Evolutionary conservation across 805 yeast genomes (phyloP).

Genomic region (Cyberlindnera amylophila): DNA sequence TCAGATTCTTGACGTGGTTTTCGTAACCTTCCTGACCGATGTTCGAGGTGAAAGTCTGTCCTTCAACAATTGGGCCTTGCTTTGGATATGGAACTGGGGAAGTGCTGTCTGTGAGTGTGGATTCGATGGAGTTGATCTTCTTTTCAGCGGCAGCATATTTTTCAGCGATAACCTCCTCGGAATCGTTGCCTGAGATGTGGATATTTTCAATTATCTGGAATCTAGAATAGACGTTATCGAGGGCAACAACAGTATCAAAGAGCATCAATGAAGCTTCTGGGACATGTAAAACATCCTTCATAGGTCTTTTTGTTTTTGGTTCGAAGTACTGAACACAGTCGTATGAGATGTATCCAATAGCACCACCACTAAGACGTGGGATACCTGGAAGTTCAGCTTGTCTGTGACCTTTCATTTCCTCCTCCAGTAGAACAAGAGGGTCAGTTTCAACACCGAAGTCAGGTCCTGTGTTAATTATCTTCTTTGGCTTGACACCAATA

Average conservation of each 20-base stretch:
- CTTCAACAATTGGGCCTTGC: slow-evolving; percentile 66
- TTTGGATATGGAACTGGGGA: slow-evolving; percentile 56
- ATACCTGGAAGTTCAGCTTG: slow-evolving; percentile 81
- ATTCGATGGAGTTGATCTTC: slow-evolving; percentile 56
- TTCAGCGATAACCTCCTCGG: slow-evolving; percentile 32
- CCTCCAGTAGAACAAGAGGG: slow-evolving; percentile 72
- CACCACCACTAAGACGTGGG: slow-evolving; percentile 89
- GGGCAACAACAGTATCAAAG: slow-evolving; percentile 84
- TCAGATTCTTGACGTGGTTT: slow-evolving; percentile 67
- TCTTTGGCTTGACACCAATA: slow-evolving; percentile 82
- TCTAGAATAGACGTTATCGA: slow-evolving; percentile 91
- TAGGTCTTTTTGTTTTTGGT: slow-evolving; percentile 74
- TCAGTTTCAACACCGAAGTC: slow-evolving; percentile 55
- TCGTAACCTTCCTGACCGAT: slow-evolving; percentile 95
- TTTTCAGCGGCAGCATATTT: slow-evolving; percentile 51
- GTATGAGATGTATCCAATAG: slow-evolving; percentile 91
- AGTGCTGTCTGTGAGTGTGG: slow-evolving; percentile 41
- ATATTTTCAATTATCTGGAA: slow-evolving; percentile 87
- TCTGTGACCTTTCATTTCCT: slow-evolving; percentile 59
- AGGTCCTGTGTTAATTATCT: slow-evolving; percentile 80
- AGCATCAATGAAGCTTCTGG: slow-evolving; percentile 95
- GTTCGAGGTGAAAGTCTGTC: slow-evolving; percentile 77
- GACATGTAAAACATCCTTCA: slow-evolving; percentile 74
- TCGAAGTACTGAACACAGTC: slow-evolving; percentile 97
- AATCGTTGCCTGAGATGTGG: slow-evolving; percentile 36